These are phyloP conservation scores for Clonostachys byssicola DNA, from an alignment of 2,329 filamentous ascomycete genomes.

Conservation along the genomic window DNA sequence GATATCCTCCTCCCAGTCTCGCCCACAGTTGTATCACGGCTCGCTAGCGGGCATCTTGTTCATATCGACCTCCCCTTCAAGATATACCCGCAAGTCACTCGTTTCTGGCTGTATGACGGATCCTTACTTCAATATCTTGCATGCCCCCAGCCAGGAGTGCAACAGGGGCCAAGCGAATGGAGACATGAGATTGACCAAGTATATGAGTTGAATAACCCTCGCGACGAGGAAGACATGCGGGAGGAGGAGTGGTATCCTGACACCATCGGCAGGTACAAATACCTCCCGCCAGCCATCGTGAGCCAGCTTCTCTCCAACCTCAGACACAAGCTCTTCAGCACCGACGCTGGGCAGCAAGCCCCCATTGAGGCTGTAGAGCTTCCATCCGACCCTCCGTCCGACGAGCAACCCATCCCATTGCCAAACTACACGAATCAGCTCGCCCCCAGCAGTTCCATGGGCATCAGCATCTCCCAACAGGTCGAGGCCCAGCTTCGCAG, in stretches of 20 bases:
- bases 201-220: constrained; percentile 59
- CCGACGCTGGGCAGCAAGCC: constrained; percentile 13
- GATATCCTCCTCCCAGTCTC: constrained; percentile 51
- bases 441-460: constrained; percentile 23
- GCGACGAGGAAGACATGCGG: constrained; percentile 45
- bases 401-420: background rate
- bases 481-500: constrained; percentile 45
- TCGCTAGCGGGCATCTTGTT: constrained; percentile 44
- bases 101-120: constrained; percentile 59
- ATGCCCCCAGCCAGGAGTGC: constrained; percentile 39
- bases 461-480: constrained; percentile 42
- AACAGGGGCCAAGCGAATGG: constrained; percentile 27
- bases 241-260: constrained; percentile 46
- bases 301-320: constrained; percentile 56
- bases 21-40: constrained; percentile 37
- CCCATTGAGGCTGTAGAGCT: constrained; percentile 7
- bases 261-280: constrained; percentile 35
- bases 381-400: constrained; percentile 1
- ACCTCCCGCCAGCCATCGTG: constrained; percentile 52
- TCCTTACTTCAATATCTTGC: constrained; percentile 55
- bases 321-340: constrained; percentile 39
- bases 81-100: constrained; percentile 47
- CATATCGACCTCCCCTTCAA: constrained; percentile 53
- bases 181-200: constrained; percentile 33
- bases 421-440: constrained; percentile 4